phyloP scores from a whole-genome alignment of 805 yeast genomes.

The Yarrowia sp. region DNA sequence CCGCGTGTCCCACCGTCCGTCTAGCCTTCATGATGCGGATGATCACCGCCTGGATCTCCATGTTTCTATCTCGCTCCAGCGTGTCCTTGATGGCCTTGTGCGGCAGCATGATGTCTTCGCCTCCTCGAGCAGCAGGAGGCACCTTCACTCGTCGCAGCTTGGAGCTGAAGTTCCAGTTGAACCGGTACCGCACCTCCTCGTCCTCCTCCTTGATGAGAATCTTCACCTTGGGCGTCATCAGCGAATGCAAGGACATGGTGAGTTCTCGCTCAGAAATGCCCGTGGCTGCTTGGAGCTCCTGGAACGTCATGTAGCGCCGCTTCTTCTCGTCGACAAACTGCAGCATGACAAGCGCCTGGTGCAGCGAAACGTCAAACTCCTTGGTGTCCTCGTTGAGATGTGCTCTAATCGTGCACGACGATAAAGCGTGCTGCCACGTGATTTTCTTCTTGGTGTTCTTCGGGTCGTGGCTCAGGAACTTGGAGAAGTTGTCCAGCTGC shows the following conservation, averaged over 20 bases:
- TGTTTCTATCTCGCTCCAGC: slow-evolving; percentile 36
- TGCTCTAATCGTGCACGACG: slow-evolving; percentile 37
- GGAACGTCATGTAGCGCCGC: slow-evolving; percentile 29
- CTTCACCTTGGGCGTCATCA: slow-evolving; percentile 11
- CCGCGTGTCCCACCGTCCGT: slow-evolving; percentile 34
- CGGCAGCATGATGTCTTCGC: slow-evolving; percentile 1
- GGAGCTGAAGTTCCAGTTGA: slow-evolving; percentile 34
- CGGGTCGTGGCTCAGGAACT: slow-evolving; percentile 28
- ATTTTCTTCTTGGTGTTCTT: slow-evolving; percentile 29
- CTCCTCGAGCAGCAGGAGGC: slow-evolving; percentile 32
- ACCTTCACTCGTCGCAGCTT: slow-evolving; percentile 34
- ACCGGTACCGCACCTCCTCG: slow-evolving; percentile 29
- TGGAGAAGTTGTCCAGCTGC: slow-evolving; percentile 33
- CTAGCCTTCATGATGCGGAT: slow-evolving; percentile 39
- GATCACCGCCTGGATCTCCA: slow-evolving; percentile 39
- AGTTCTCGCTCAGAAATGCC: slow-evolving; percentile 1
- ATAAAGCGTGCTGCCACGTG: slow-evolving; percentile 37
- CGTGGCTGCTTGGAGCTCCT: not conserved
- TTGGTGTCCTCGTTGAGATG: slow-evolving; percentile 36
- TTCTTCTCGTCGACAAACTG: slow-evolving; percentile 31
- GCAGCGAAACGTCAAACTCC: slow-evolving; percentile 34
- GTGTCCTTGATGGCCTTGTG: slow-evolving; percentile 33
- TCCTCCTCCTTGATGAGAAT: not conserved
- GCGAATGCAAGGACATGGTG: not conserved
- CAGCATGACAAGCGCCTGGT: slow-evolving; percentile 37